Evolutionary conservation across 2,329 filamentous ascomycete species (phyloP).

Genomic region (Phyllosticta paracitricarpa): DNA sequence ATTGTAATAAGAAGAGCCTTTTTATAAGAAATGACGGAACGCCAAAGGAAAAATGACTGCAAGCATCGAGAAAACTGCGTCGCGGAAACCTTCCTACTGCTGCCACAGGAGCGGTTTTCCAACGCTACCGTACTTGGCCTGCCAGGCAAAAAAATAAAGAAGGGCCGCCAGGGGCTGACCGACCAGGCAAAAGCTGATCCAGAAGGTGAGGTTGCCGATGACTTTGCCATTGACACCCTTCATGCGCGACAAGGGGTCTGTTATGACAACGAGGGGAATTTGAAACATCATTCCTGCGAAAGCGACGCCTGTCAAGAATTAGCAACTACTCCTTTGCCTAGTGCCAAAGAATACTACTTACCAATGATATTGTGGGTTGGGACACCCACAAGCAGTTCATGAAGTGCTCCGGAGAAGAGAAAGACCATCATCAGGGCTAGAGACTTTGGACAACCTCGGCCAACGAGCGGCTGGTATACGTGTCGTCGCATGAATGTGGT

Average conservation of each 20-base stretch:
- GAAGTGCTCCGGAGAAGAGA: slow-evolving; percentile 74
- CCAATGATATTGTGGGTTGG: slow-evolving; percentile 90
- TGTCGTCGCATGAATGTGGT: slow-evolving; percentile 95
- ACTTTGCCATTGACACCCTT: slow-evolving; percentile 65
- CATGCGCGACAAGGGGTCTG: slow-evolving; percentile 69
- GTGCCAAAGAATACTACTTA: slow-evolving; percentile 24
- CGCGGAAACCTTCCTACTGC: neutral
- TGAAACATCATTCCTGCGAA: slow-evolving; percentile 93
- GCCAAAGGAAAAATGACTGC: neutral
- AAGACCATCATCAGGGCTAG: slow-evolving; percentile 76
- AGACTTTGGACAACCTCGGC: slow-evolving; percentile 64
- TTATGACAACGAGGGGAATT: slow-evolving; percentile 75
- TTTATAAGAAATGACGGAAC: neutral
- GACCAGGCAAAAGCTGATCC: slow-evolving; percentile 90
- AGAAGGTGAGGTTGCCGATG: slow-evolving; percentile 88
- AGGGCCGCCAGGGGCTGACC: slow-evolving; percentile 88
- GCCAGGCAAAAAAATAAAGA: slow-evolving; percentile 97
- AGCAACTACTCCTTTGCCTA: neutral
- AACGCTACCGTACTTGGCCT: slow-evolving; percentile 89
- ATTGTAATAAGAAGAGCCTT: neutral
- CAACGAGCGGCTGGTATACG: slow-evolving; percentile 79
- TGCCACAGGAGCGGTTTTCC: slow-evolving; percentile 25
- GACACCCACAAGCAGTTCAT: slow-evolving; percentile 86
- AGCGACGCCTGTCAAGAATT: slow-evolving; percentile 58
- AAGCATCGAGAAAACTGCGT: neutral